phyloP scores from a whole-genome alignment of 805 yeast species.

The Pichia cabralensis region DNA sequence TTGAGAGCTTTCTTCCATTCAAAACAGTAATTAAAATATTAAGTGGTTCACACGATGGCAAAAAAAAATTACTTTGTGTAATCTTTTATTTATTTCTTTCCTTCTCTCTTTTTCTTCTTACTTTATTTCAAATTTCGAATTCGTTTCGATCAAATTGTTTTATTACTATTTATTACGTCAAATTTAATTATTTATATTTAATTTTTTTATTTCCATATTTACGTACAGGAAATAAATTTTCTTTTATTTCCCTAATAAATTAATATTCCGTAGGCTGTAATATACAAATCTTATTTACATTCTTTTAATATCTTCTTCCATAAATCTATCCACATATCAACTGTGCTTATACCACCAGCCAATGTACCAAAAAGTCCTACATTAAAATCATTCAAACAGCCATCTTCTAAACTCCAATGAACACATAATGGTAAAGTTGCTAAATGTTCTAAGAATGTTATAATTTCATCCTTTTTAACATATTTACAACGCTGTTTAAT shows the following conservation, averaged over 20 bases:
- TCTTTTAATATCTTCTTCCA: conserved; percentile 7
- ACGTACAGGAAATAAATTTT: no score
- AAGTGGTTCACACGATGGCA: no score
- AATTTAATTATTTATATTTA: no score
- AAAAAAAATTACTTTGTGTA: neutral
- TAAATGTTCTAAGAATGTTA: conserved; percentile 20
- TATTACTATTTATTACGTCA: no score
- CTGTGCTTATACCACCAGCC: conserved; percentile 16
- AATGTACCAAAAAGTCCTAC: conserved; percentile 29
- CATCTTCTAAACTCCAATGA: conserved; percentile 29
- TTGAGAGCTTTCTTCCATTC: conserved; percentile 13
- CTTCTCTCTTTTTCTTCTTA: no score
- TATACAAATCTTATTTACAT: neutral
- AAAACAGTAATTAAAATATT: no score
- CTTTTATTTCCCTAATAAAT: no score
- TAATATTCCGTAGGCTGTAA: no score
- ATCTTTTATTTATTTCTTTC: neutral
- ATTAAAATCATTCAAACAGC: conserved; percentile 22
- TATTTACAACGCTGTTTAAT: conserved; percentile 8
- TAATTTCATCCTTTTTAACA: conserved; percentile 7
- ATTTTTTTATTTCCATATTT: no score
- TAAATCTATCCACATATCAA: conserved; percentile 16
- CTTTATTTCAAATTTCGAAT: no score
- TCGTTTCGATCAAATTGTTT: no score
- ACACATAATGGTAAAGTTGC: conserved; percentile 29